Conservation (phyloP, 768 basidiomycete species). For the Russula lepida region DNA sequence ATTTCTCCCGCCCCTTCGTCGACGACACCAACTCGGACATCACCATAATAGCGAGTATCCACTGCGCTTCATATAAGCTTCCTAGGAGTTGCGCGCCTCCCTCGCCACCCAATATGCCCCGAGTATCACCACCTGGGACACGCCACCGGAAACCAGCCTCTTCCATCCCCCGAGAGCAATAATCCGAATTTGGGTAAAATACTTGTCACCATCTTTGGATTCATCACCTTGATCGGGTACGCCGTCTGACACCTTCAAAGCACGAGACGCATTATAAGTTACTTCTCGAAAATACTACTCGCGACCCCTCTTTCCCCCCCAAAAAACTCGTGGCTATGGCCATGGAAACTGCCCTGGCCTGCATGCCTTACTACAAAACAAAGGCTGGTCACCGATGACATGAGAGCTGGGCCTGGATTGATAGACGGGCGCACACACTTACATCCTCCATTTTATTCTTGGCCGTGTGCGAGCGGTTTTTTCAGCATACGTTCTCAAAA, state of each 20-base stretch:
- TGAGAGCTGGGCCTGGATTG: background rate
- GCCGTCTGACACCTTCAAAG: background rate
- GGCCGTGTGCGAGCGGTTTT: background rate
- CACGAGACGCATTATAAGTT: background rate
- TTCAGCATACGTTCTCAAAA: background rate
- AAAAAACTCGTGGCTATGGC: background rate
- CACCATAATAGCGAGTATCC: too few relatives aligned
- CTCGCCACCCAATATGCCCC: background rate
- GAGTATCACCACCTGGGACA: background rate
- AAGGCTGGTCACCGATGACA: background rate
- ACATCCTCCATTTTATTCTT: background rate
- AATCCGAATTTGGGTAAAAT: background rate
- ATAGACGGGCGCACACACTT: background rate
- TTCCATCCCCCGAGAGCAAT: background rate
- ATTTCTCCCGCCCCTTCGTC: background rate
- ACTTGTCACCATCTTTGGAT: background rate
- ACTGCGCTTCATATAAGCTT: background rate
- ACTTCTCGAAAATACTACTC: background rate
- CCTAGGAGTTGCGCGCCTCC: background rate
- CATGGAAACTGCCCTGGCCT: background rate
- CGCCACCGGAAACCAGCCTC: background rate
- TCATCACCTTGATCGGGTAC: background rate
- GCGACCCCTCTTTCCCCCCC: background rate
- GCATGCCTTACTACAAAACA: background rate
- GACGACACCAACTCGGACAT: background rate